A percentile compares a stretch with the other conserved stretches of the same genome.
Conservation (phyloP, 768 basidiomycete species). For the Lentinula guzmanii region DNA sequence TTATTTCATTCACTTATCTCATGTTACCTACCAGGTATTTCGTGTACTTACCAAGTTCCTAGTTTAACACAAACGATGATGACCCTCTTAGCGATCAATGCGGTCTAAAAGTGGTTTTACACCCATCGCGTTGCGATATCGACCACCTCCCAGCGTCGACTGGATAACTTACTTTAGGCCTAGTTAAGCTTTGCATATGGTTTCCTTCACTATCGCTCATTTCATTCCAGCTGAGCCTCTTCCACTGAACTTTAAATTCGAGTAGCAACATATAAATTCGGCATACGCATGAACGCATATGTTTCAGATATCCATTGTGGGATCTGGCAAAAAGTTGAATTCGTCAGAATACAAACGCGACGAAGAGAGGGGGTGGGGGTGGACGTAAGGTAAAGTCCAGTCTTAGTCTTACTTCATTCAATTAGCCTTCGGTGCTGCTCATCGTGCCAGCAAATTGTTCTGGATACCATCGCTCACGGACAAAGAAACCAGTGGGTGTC, state of each 20-base stretch:
- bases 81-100: conserved; percentile 5
- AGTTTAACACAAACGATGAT: background rate
- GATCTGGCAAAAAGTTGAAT: no score
- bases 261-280: no score
- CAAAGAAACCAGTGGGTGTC: conserved; percentile 15
- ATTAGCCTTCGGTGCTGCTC: conserved; percentile 11
- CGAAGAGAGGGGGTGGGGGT: no score
- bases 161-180: background rate
- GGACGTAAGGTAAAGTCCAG: no score
- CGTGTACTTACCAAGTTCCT: no score
- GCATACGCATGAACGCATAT: no score
- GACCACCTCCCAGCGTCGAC: no score
- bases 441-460: conserved; percentile 12
- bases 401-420: no score
- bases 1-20: no score
- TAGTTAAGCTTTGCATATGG: background rate
- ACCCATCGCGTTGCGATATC: background rate
- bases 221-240: background rate
- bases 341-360: no score
- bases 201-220: background rate
- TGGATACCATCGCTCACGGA: conserved; percentile 1
- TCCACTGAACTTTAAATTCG: background rate
- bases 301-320: no score
- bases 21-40: no score
- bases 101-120: background rate